phyloP scores from a whole-genome alignment of 768 basidiomycete genomes.

The Calocybe gangraenosa region DNA sequence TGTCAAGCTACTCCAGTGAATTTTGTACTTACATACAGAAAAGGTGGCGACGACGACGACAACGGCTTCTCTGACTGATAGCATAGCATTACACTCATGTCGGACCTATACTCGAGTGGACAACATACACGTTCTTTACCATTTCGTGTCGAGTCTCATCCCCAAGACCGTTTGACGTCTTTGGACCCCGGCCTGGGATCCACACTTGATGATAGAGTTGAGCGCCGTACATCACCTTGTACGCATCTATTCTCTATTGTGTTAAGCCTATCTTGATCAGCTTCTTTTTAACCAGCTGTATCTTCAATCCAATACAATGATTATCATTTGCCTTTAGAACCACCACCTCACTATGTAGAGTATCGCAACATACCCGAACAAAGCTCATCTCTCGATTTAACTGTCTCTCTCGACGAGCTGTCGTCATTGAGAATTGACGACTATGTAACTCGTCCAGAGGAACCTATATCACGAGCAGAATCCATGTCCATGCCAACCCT shows the following conservation, averaged over 20 bases:
- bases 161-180: slow-evolving; percentile 11
- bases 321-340: slow-evolving; percentile 35
- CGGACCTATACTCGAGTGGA: slow-evolving; percentile 24
- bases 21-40: neutral
- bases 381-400: slow-evolving; percentile 39
- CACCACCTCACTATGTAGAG: slow-evolving; percentile 28
- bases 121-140: slow-evolving; percentile 21
- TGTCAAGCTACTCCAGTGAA: neutral
- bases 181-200: slow-evolving; percentile 14
- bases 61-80: neutral
- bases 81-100: slow-evolving; percentile 23
- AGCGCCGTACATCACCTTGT: slow-evolving; percentile 16
- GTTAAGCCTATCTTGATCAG: neutral
- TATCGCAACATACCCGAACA: slow-evolving; percentile 20
- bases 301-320: slow-evolving; percentile 42
- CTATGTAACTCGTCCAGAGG: slow-evolving; percentile 17
- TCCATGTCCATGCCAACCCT: slow-evolving; percentile 48
- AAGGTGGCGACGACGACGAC: neutral
- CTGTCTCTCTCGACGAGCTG: slow-evolving; percentile 46
- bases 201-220: slow-evolving; percentile 17
- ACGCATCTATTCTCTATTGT: slow-evolving; percentile 7
- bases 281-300: slow-evolving; percentile 8
- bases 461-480: slow-evolving; percentile 50
- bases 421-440: slow-evolving; percentile 50
- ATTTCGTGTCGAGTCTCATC: slow-evolving; percentile 12